Evolutionary conservation across 257 asterid genomes (phyloP).

Genomic region (Avicennia marina): DNA sequence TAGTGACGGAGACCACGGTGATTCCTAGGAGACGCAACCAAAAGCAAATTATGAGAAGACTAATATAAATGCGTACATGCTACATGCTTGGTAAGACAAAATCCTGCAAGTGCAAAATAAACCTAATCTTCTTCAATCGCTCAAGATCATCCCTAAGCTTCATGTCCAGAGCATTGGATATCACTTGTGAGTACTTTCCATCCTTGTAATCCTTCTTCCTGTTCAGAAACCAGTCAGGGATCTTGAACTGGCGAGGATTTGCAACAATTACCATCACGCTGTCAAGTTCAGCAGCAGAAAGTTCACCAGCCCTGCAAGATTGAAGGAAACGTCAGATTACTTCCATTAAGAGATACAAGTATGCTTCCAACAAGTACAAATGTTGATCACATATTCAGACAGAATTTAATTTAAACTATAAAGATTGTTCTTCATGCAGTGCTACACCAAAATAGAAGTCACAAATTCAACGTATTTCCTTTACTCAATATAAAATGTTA

Average conservation of each 20-base stretch:
- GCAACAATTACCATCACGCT: slow-evolving; percentile 51
- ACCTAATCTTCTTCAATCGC: slow-evolving; percentile 57
- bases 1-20: slow-evolving; percentile 95
- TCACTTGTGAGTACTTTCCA: slow-evolving; percentile 51
- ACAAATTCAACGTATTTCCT: not conserved
- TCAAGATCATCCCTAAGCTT: slow-evolving; percentile 61
- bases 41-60: too few relatives aligned
- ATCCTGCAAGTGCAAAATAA: not conserved
- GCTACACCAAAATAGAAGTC: not conserved
- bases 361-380: not conserved
- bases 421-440: not conserved
- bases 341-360: not conserved
- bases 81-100: not conserved
- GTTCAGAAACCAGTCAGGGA: slow-evolving; percentile 56
- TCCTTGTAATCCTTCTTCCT: slow-evolving; percentile 68
- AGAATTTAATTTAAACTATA: not conserved
- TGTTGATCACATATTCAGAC: too few relatives aligned
- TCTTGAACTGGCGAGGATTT: slow-evolving; percentile 54
- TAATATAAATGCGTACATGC: too few relatives aligned
- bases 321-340: not conserved
- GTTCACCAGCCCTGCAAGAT: slow-evolving; percentile 50
- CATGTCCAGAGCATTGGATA: slow-evolving; percentile 58
- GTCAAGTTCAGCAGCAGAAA: slow-evolving; percentile 46
- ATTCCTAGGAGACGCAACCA: slow-evolving; percentile 34
- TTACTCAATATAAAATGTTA: too few relatives aligned